Conservation (phyloP, 2,329 filamentous ascomycete species). For the Phialophora tarda region DNA sequence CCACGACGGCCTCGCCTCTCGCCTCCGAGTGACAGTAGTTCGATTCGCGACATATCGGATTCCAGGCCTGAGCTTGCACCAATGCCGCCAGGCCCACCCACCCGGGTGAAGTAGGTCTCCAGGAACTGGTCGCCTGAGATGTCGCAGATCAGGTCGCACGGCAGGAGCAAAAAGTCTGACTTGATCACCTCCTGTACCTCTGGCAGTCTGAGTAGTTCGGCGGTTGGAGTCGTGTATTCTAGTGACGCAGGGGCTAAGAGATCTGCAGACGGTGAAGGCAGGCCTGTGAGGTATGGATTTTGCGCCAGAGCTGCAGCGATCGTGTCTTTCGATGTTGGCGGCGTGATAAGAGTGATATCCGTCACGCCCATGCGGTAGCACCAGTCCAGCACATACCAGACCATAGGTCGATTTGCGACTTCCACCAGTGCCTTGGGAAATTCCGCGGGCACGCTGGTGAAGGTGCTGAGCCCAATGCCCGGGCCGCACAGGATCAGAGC, state of each 20-base stretch:
- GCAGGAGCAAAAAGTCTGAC: slow-evolving; percentile 85
- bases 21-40: slow-evolving; percentile 57
- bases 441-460: slow-evolving; percentile 56
- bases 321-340: slow-evolving; percentile 50
- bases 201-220: slow-evolving; percentile 81
- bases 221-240: slow-evolving; percentile 84
- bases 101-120: slow-evolving; percentile 89
- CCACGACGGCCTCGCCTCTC: slow-evolving; percentile 70
- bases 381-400: slow-evolving; percentile 57
- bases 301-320: slow-evolving; percentile 55
- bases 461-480: slow-evolving; percentile 56
- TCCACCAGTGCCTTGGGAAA: slow-evolving; percentile 57
- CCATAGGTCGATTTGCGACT: slow-evolving; percentile 57
- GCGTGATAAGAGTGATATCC: slow-evolving; percentile 56
- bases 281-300: slow-evolving; percentile 57
- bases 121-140: slow-evolving; percentile 80
- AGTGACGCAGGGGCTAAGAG: slow-evolving; percentile 77
- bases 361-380: slow-evolving; percentile 57
- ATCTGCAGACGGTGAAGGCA: slow-evolving; percentile 61
- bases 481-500: slow-evolving; percentile 57
- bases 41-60: slow-evolving; percentile 49
- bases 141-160: slow-evolving; percentile 92
- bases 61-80: slow-evolving; percentile 53
- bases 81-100: slow-evolving; percentile 65
- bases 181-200: slow-evolving; percentile 80